Evolutionary conservation across 331 rosid species (phyloP).

Genomic region (Rosa hybrid): DNA sequence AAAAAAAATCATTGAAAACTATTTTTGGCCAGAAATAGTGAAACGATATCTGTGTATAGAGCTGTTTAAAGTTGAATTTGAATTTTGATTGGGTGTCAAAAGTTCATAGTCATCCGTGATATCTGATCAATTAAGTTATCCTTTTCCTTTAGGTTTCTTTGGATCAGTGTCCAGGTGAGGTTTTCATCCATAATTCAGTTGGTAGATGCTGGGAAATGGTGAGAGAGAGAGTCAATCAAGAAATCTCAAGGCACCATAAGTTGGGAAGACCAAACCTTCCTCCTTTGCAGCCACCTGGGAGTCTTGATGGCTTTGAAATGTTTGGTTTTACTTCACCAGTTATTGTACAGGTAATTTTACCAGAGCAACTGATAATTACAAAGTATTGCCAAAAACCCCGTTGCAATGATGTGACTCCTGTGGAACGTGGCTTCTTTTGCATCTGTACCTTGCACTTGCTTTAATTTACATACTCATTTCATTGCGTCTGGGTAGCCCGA

Average conservation of each 20-base stretch:
- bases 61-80: background rate
- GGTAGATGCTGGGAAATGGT: constrained; percentile 93
- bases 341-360: constrained; percentile 82
- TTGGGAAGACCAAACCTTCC: constrained; percentile 75
- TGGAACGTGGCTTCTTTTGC: background rate
- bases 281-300: constrained; percentile 98
- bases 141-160: constrained; percentile 57
- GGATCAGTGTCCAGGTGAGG: constrained; percentile 77
- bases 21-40: background rate
- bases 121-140: background rate
- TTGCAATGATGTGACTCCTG: constrained; percentile 1
- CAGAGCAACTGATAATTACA: background rate
- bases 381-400: background rate
- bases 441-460: background rate
- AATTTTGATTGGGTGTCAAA: background rate
- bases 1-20: background rate
- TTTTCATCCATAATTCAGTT: constrained; percentile 76
- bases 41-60: background rate
- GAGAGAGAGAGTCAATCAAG: constrained; percentile 91
- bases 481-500: background rate
- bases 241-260: constrained; percentile 86
- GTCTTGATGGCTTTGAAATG: constrained; percentile 98
- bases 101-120: background rate
- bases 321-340: constrained; percentile 97
- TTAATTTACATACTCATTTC: background rate